phyloP scores from a whole-genome alignment of 768 basidiomycete species.

The Boletellus sp. region DNA sequence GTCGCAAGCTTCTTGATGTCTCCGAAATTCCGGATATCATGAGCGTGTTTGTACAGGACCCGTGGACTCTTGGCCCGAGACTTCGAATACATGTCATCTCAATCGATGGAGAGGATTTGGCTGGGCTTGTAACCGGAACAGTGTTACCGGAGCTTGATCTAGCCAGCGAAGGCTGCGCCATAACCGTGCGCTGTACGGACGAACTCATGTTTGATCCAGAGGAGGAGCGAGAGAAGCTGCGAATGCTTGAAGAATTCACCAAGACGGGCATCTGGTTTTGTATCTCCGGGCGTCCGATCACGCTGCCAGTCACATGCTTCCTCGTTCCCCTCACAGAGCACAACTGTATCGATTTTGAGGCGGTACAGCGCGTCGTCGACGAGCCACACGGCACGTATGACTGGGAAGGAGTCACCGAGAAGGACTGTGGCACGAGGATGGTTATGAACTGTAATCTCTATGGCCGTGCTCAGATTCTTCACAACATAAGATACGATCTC shows the following conservation, averaged over 20 bases:
- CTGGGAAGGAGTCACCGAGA: conserved; percentile 52
- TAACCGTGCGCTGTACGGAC: conserved; percentile 43
- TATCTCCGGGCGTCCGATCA: conserved; percentile 56
- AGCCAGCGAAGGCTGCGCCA: conserved; percentile 28
- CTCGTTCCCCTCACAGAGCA: conserved; percentile 59
- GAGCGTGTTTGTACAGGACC: conserved; percentile 59
- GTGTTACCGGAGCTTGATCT: conserved; percentile 47
- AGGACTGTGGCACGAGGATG: conserved; percentile 47
- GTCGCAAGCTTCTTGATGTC: conserved; percentile 39
- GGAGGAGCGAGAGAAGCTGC: conserved; percentile 45
- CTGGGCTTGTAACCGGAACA: conserved; percentile 69
- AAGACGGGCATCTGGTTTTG: conserved; percentile 57
- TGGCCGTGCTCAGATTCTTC: conserved; percentile 56
- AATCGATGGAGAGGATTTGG: conserved; percentile 45
- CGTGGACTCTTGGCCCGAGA: conserved; percentile 55
- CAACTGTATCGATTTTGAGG: conserved; percentile 52
- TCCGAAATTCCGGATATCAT: conserved; percentile 50
- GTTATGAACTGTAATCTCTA: conserved; percentile 52
- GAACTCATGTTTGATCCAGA: conserved; percentile 46
- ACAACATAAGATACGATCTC: conserved; percentile 59
- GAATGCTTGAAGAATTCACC: conserved; percentile 64
- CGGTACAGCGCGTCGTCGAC: conserved; percentile 48
- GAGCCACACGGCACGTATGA: conserved; percentile 49
- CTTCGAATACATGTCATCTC: conserved; percentile 64
- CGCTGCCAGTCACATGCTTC: conserved; percentile 52